Conservation (phyloP, 768 basidiomycete species). For the Plicaturopsis crispa region DNA sequence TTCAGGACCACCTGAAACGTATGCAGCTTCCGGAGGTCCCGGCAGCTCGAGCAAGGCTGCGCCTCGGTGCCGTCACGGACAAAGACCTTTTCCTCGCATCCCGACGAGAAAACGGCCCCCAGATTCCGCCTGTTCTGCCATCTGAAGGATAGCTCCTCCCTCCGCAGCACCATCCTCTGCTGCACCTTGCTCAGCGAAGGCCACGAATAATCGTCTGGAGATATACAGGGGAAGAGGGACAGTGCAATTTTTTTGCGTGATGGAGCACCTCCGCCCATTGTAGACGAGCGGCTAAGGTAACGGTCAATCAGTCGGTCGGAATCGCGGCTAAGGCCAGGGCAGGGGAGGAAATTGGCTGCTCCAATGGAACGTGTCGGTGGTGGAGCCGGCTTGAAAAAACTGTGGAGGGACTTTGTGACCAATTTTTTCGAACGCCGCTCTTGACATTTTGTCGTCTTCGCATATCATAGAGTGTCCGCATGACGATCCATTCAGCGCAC, state of each 20-base stretch:
- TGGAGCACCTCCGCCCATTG: constrained; percentile 8
- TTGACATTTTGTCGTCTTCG: constrained; percentile 8
- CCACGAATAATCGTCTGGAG: too few relatives aligned
- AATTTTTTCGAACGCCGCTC: background rate
- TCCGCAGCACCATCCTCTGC: background rate
- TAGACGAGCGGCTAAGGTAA: constrained; percentile 7
- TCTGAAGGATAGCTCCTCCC: constrained; percentile 1
- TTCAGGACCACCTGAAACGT: constrained; percentile 9
- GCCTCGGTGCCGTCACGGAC: background rate
- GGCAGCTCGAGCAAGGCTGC: constrained; percentile 6
- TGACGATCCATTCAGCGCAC: constrained; percentile 10
- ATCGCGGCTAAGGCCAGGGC: constrained; percentile 9
- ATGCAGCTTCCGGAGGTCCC: constrained; percentile 2
- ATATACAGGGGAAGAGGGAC: constrained; percentile 3
- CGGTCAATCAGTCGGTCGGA: constrained; percentile 3
- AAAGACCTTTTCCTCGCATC: constrained; percentile 3
- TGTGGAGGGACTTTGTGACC: background rate
- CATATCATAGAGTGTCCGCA: constrained; percentile 12
- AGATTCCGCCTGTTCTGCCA: constrained; percentile 2
- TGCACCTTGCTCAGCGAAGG: background rate
- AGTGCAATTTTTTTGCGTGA: background rate
- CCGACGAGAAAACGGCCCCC: constrained; percentile 7
- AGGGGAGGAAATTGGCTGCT: constrained; percentile 1
- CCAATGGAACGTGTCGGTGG: too few relatives aligned
- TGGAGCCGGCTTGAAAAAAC: too few relatives aligned